Conservation (phyloP, 2,329 filamentous ascomycete genomes). For the Fusarium sp. region DNA sequence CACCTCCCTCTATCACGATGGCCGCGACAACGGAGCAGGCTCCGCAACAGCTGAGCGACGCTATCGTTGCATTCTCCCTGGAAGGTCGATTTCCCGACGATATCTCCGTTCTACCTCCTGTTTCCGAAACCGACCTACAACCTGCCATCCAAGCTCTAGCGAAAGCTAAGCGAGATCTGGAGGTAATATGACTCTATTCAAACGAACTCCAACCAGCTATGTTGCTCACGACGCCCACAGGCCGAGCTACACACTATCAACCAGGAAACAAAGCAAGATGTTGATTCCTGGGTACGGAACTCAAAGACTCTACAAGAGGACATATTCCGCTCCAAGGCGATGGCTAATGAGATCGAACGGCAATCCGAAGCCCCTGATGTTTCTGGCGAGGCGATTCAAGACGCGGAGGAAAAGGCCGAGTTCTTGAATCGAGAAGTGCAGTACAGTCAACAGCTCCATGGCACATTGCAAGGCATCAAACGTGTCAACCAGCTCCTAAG, state of each 20-base stretch:
- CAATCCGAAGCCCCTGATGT: conserved; percentile 73
- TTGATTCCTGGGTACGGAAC: conserved; percentile 86
- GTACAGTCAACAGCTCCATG: conserved; percentile 66
- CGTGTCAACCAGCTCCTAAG: conserved; percentile 69
- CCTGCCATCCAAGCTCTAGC: conserved; percentile 53
- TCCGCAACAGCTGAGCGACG: conserved; percentile 50
- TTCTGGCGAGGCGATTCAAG: conserved; percentile 61
- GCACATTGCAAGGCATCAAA: conserved; percentile 61
- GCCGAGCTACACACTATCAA: conserved; percentile 79
- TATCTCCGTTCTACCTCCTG: conserved; percentile 48
- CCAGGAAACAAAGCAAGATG: conserved; percentile 78
- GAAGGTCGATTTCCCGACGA: conserved; percentile 55
- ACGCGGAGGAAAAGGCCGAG: conserved; percentile 63
- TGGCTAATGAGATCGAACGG: conserved; percentile 82
- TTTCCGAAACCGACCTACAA: conserved; percentile 50
- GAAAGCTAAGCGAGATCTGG: conserved; percentile 49
- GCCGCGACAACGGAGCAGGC: conserved; percentile 39
- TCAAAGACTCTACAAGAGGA: conserved; percentile 87
- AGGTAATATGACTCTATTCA: conserved; percentile 45
- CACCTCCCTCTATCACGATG: conserved; percentile 38
- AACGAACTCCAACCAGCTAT: conserved; percentile 1
- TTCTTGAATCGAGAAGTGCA: conserved; percentile 67
- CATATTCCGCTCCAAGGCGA: conserved; percentile 80
- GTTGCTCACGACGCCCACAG: conserved; percentile 40
- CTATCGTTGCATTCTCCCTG: conserved; percentile 53